phyloP scores from a whole-genome alignment of 2,329 filamentous ascomycete genomes.

The Aspergillus viridinutans region DNA sequence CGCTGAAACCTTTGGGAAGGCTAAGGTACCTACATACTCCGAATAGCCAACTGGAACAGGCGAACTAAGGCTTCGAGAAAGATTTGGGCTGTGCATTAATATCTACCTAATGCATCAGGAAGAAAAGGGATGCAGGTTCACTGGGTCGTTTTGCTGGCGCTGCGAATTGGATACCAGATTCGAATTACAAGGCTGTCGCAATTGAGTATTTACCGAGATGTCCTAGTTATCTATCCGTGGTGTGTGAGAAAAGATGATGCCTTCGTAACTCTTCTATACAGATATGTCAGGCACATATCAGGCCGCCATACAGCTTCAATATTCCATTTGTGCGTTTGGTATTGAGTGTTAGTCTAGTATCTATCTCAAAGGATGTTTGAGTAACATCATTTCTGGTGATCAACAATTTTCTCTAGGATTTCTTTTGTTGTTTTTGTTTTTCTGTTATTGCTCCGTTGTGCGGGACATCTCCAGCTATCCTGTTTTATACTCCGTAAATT shows the following conservation, averaged over 20 bases:
- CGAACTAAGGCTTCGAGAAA: conserved; percentile 18
- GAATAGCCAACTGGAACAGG: background rate
- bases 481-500: background rate
- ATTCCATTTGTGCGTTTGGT: background rate
- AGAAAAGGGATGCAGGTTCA: background rate
- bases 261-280: background rate
- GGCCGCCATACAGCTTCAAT: conserved; percentile 21
- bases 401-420: background rate
- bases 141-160: background rate
- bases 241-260: background rate
- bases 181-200: background rate
- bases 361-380: background rate
- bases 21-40: background rate
- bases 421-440: background rate
- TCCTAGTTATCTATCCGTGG: background rate
- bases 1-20: background rate
- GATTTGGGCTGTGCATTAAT: conserved; percentile 16
- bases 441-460: no score
- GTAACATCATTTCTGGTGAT: background rate
- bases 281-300: conserved; percentile 20
- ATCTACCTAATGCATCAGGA: conserved; percentile 1
- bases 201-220: background rate
- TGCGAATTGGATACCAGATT: background rate
- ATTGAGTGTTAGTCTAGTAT: background rate
- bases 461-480: background rate